A percentile compares a stretch with the other conserved stretches of the same genome.
Evolutionary conservation across 805 yeast genomes (phyloP).

Genomic region (Candida morakotiae): DNA sequence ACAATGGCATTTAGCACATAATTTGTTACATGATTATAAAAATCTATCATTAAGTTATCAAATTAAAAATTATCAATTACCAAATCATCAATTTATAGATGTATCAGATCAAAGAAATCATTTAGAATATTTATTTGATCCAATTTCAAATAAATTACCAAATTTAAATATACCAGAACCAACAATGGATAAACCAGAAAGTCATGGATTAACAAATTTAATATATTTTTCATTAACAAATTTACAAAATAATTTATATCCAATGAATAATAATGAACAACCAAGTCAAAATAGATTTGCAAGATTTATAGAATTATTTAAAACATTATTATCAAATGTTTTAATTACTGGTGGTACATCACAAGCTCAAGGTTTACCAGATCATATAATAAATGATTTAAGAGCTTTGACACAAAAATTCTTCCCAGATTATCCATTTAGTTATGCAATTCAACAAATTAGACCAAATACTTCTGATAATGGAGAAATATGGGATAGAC

Average conservation of each 20-base stretch:
- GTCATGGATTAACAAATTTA: constrained; percentile 44
- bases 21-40: constrained; percentile 34
- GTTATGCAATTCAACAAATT: constrained; percentile 17
- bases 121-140: constrained; percentile 70
- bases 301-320: constrained; percentile 37
- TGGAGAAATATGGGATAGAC: constrained; percentile 47
- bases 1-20: constrained; percentile 32
- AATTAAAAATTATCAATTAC: constrained; percentile 16
- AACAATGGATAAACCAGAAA: constrained; percentile 41
- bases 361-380: constrained; percentile 51
- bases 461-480: constrained; percentile 21
- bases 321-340: constrained; percentile 36
- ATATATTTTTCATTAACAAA: constrained; percentile 32
- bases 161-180: constrained; percentile 25
- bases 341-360: constrained; percentile 62
- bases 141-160: constrained; percentile 48
- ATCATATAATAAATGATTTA: constrained; percentile 53
- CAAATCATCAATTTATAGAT: constrained; percentile 7
- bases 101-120: constrained; percentile 11
- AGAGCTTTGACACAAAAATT: constrained; percentile 37
- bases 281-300: constrained; percentile 21
- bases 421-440: constrained; percentile 45
- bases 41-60: constrained; percentile 24
- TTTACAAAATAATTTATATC: constrained; percentile 30
- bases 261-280: constrained; percentile 24